Evolutionary conservation across 2,329 filamentous ascomycete genomes (phyloP), one percentile per base, ranked within the genome.

Genomic region (Atkinsonella texensis): DNA sequence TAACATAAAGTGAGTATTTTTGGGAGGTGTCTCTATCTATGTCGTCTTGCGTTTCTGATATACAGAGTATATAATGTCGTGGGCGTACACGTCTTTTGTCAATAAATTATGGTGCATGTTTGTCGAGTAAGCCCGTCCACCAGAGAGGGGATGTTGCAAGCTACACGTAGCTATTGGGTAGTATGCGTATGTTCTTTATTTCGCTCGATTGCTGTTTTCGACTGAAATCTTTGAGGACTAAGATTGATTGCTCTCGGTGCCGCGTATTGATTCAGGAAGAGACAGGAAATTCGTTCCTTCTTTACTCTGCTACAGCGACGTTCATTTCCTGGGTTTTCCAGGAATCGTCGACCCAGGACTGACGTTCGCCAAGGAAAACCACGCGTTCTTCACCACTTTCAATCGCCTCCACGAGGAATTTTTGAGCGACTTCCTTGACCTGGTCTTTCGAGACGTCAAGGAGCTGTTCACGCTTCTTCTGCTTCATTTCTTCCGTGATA

Each of bases 401-500:
- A 9, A 85, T 70, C 5, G 74, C 75, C 45, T 88, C 79, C 31
- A 94, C 83, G 13, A 95, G 73, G 65, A 89, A 95, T 60, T 81
- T 79, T 60, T 95, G 84, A 0, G 93, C 93, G 12, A 83, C 90
- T 42, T 83, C 76, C 55, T 83, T 83, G 10, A 98, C 86, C 59
- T 95, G 84, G 56, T 85, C 80, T 55, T 81, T 83, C 2, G 79
- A 87, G 40, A 96, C 90, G 65, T 96, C 91, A 4, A 98, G 76
- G 52, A 98, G 74, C 62, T 85, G 83, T 68, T 93, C 87, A 59
- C 93, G 77, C 65, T 88, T 83, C 60, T 73, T 78, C 70, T 96
- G 89, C 63, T 86, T 84, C 89, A 97, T 95, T 60, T 89, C 85
- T 54, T 93, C 81, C 1, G 86, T 88, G 38, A 98, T 77, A 12